Evolutionary conservation across 306 rosid species (phyloP), one percentile per base, ranked within the genome.

Genomic region (Mucuna pruriens): DNA sequence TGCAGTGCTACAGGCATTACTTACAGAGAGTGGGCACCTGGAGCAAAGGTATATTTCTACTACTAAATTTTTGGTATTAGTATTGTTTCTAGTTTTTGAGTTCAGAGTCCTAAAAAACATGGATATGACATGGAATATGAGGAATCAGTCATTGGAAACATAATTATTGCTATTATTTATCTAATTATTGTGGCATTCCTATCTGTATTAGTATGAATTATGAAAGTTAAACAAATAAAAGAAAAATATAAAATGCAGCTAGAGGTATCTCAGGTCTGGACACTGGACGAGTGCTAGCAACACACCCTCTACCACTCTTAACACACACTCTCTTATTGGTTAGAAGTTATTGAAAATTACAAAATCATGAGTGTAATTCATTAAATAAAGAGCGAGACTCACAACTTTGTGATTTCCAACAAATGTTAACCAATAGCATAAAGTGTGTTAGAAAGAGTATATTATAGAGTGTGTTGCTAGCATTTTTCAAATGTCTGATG

Each of bases 1-100:
- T 63, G 80, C 97, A 95, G 99, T 82, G 84, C 94, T 60, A 80
- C 91, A 33, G 99, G 99, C 84, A 89, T 95, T 82, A 91, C 96
- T 65, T 95, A 93, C 82, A 85, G 98, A 75, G 99, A 95, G 85
- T 95, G 99, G 99, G 99, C 99, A 34, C 99, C 99, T 57, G 99
- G 90, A 79, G 99, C 99, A 69, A 91, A 82, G 99, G 99, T 95
- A 87, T 19, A 20, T 40, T 71, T 64, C 73, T 86, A 83, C 73
- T 86, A 83, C 71, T 71, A 57, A 66, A 26, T 60, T 71, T 6
- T 75, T 71, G 44, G 54, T 74, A 67, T 44, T 36, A 49, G 33
- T 57, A 8, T 11, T 9, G 42, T 19, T 54, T 75, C 46, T 79
- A 23, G 10, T 45, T 39, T 73, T 49, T 58, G 4, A 61, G 61